A percentile compares a stretch with the other conserved stretches of the same genome.
Conservation (phyloP, 768 basidiomycete genomes). For the Leccinum aurantiacum region DNA sequence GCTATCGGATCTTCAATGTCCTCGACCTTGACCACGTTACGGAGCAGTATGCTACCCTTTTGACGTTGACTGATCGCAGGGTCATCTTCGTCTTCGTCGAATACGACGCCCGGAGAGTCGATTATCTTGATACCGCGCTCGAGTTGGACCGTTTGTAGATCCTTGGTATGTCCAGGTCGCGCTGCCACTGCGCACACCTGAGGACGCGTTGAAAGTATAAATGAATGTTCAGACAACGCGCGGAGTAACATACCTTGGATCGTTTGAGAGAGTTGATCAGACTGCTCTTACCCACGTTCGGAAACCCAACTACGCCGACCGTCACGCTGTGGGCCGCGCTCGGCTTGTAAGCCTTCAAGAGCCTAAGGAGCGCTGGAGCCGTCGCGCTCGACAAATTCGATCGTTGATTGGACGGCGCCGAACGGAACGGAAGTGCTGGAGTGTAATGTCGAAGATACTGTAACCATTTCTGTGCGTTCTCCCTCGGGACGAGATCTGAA, state of each 20-base stretch:
- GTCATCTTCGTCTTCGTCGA: no score
- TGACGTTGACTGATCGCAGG: constrained; percentile 46
- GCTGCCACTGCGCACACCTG: no score
- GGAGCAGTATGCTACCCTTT: constrained; percentile 63
- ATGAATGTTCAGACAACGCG: background rate
- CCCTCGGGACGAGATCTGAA: constrained; percentile 82
- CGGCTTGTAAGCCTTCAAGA: constrained; percentile 84
- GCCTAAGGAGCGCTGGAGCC: no score
- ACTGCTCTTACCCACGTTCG: constrained; percentile 96
- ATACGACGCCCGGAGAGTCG: no score
- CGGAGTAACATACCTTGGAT: constrained; percentile 53
- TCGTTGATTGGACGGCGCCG: constrained; percentile 72
- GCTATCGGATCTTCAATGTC: constrained; percentile 87
- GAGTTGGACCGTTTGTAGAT: no score
- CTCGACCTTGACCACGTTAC: constrained; percentile 90
- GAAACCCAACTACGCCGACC: constrained; percentile 92
- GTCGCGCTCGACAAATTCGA: constrained; percentile 78
- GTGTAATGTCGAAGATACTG: constrained; percentile 89
- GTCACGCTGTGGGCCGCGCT: constrained; percentile 66
- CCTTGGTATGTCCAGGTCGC: no score
- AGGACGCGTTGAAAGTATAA: no score
- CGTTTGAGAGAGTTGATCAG: constrained; percentile 91
- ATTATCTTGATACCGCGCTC: no score
- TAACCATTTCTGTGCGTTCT: constrained; percentile 89
- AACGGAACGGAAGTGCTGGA: constrained; percentile 90